Evolutionary conservation across 2,329 filamentous ascomycete genomes (phyloP).

Genomic region (Capronia epimyces): DNA sequence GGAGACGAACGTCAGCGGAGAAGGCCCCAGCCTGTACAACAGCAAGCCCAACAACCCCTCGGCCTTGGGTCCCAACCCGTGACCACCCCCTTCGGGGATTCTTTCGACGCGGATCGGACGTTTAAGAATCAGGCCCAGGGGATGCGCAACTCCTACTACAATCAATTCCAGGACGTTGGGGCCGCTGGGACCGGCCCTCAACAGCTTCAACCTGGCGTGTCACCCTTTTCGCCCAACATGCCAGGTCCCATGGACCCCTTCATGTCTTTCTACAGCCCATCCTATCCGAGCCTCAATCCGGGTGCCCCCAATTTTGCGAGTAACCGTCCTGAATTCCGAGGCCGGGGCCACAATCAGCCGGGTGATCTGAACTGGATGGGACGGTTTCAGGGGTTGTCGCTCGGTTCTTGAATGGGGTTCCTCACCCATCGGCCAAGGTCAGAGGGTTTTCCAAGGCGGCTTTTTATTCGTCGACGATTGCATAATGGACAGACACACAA

Average conservation of each 20-base stretch:
- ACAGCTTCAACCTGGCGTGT: slow-evolving; percentile 33
- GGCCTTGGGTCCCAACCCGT: slow-evolving; percentile 15
- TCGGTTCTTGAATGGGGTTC: slow-evolving; percentile 51
- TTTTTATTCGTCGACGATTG: slow-evolving; percentile 7
- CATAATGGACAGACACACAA: slow-evolving; percentile 10
- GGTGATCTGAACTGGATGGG: slow-evolving; percentile 25
- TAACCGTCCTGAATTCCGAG: slow-evolving; percentile 25
- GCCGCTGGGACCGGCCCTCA: slow-evolving; percentile 20
- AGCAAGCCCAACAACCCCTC: slow-evolving; percentile 16
- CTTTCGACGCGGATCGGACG: slow-evolving; percentile 22
- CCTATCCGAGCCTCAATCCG: slow-evolving; percentile 24
- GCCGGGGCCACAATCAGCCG: slow-evolving; percentile 34
- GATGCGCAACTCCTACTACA: slow-evolving; percentile 18
- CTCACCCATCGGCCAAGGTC: slow-evolving; percentile 4
- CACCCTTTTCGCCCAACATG: slow-evolving; percentile 30
- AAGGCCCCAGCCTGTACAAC: slow-evolving; percentile 29
- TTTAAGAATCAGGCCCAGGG: slow-evolving; percentile 20
- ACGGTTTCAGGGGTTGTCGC: slow-evolving; percentile 59
- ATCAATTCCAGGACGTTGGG: slow-evolving; percentile 21
- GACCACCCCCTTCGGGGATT: slow-evolving; percentile 23
- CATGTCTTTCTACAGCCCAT: slow-evolving; percentile 31
- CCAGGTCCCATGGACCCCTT: slow-evolving; percentile 30
- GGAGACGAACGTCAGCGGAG: slow-evolving; percentile 21
- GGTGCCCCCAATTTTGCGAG: slow-evolving; percentile 26
- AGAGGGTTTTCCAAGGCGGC: slow-evolving; percentile 6